Conservation (phyloP, 768 basidiomycete genomes). For the Antrodiella citrinella region DNA sequence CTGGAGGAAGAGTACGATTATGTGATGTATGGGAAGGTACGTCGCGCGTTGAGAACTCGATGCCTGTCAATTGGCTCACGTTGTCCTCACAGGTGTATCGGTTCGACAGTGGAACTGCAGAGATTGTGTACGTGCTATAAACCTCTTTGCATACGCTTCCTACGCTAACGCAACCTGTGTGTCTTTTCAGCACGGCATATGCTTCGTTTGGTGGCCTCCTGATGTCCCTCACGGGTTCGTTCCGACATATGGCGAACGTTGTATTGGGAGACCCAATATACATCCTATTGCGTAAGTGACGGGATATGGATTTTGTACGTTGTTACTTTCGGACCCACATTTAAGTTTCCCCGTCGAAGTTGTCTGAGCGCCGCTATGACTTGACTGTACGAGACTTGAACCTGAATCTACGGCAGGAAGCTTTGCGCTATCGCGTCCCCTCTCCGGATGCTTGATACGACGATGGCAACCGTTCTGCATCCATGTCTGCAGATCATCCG, state of each 20-base stretch:
- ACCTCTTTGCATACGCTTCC: constrained; percentile 2
- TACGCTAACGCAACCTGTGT: constrained; percentile 11
- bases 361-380: neutral
- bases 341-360: too few relatives aligned
- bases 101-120: constrained; percentile 80
- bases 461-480: too few relatives aligned
- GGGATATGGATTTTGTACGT: too few relatives aligned
- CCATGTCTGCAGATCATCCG: too few relatives aligned
- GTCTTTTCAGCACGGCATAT: constrained; percentile 71
- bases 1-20: constrained; percentile 97
- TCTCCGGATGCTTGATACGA: too few relatives aligned
- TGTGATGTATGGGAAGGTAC: constrained; percentile 97
- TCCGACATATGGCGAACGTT: constrained; percentile 84
- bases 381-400: too few relatives aligned
- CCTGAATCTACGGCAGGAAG: too few relatives aligned
- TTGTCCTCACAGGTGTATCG: constrained; percentile 71
- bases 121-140: constrained; percentile 67
- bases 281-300: constrained; percentile 73
- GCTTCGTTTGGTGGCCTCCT: constrained; percentile 94
- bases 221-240: constrained; percentile 89
- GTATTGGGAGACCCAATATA: constrained; percentile 93
- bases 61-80: neutral
- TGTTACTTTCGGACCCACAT: too few relatives aligned
- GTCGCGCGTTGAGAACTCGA: constrained; percentile 11
- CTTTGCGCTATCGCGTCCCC: too few relatives aligned